Base-by-base conservation (phyloP, 805 yeast genomes). In the Torulaspora franciscae region DNA sequence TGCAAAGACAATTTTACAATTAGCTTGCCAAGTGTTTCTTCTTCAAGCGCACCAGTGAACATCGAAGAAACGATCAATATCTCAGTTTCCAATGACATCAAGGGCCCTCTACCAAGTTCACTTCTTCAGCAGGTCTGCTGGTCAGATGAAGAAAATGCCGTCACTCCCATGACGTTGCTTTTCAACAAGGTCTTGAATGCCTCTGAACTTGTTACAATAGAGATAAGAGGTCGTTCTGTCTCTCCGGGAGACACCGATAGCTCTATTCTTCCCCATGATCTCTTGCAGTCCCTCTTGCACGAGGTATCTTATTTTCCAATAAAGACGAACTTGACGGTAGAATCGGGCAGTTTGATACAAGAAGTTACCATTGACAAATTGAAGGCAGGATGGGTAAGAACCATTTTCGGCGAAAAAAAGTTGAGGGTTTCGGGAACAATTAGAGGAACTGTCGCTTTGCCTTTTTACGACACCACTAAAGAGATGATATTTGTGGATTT, bases 361-460 rank as follows among this genome's bases (percentile, higher is more conserved):
- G 68, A 66, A 33, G 67, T 71, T 4, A 60, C 71, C 1, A 59
- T 73, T 42, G 67, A 68, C 7, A 62, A 67, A 19, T 47, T 71
- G 42, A 52, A 55, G 11, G 61, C 73, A 35, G 65, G 61, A 43
- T 59, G 75, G 57, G 45, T 47, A 4, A 56, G 58, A 36, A 66
- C 61, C 13, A 15, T 33, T 4, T 36, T 49, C 6, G 71, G 67
- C 34, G 54, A 62, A 1, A 52, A 51, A 9, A 58, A 60, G 27
- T 67, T 73, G 6, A 55, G 63, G 7, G 54, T 73, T n/a, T 58
- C 59, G 38, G 78, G 77, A 1, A 61, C 63, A n/a, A 57, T 73
- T 4, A 52, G 59, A 19, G 59, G 68, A 1, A 51, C 59, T 15
- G 42, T 72, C 4, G 56, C 56, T 23, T 13, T 68, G 4, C 69